phyloP scores from a whole-genome alignment of 1,139 yeast species.

The Geotrichum carabidarum region DNA sequence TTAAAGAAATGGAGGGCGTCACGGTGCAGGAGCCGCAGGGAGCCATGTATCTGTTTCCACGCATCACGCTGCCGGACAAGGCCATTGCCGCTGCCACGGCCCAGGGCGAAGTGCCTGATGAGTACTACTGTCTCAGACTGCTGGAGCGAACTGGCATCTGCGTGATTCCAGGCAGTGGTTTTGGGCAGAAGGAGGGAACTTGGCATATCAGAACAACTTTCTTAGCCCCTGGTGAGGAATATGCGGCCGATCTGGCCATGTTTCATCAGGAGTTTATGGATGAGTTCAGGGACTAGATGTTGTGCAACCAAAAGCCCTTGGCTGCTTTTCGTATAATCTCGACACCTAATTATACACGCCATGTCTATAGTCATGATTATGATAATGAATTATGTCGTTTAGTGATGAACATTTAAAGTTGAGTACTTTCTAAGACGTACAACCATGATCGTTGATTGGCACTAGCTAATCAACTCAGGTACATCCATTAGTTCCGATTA shows the following conservation, averaged over 20 bases:
- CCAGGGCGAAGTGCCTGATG: constrained; percentile 60
- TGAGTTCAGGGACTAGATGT: constrained; percentile 41
- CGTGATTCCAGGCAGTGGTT: constrained; percentile 95
- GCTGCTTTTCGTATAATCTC: no score
- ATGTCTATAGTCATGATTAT: background rate
- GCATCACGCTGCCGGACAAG: constrained; percentile 55
- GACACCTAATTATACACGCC: background rate
- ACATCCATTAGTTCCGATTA: no score
- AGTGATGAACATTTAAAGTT: background rate
- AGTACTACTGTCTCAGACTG: constrained; percentile 76
- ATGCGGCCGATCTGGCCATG: constrained; percentile 68
- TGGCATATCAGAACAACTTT: constrained; percentile 93
- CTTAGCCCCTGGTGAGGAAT: constrained; percentile 88
- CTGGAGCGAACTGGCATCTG: constrained; percentile 92
- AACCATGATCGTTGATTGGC: no score
- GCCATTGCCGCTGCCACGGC: constrained; percentile 59
- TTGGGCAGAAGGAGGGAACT: constrained; percentile 86
- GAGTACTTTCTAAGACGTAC: no score
- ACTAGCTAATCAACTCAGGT: no score
- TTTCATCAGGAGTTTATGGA: constrained; percentile 72
- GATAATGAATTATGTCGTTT: background rate
- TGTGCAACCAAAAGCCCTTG: background rate
- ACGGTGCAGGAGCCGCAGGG: constrained; percentile 87
- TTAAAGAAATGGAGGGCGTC: constrained; percentile 71
- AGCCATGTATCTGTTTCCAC: constrained; percentile 95